Percentiles rank a stretch among this genome's conserved stretches.
Conservation (phyloP, 2,329 filamentous ascomycete species). For the Thelonectria olida region DNA sequence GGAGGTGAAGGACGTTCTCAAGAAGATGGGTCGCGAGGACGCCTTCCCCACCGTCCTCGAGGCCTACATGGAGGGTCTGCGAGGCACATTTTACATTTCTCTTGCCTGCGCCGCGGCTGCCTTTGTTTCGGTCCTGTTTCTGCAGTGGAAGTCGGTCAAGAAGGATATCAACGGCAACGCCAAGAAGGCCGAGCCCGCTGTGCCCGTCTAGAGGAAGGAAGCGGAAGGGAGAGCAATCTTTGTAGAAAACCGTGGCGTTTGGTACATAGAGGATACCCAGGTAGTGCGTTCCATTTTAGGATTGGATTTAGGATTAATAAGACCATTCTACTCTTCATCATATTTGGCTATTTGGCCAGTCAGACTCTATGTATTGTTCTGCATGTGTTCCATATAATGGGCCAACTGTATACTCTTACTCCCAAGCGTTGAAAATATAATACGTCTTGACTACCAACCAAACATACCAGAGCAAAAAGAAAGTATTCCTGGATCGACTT, state of each 20-base stretch:
- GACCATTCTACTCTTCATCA: background rate
- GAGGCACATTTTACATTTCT: constrained; percentile 62
- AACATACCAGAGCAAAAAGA: too few species aligned
- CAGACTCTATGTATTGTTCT: too few species aligned
- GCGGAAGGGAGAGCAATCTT: background rate
- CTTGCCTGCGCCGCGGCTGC: constrained; percentile 57
- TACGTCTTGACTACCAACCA: too few species aligned
- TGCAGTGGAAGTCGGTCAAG: constrained; percentile 66
- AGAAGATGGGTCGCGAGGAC: constrained; percentile 50
- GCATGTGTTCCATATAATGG: too few species aligned
- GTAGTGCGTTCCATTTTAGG: background rate
- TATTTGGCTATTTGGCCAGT: too few species aligned
- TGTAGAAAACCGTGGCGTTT: constrained; percentile 28
- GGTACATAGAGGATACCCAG: constrained; percentile 37
- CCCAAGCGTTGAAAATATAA: too few species aligned
- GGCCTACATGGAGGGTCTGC: constrained; percentile 60
- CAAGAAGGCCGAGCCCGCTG: constrained; percentile 38
- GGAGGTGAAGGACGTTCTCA: constrained; percentile 56
- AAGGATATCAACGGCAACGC: constrained; percentile 45
- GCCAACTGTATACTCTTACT: too few species aligned
- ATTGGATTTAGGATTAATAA: background rate
- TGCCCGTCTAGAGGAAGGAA: constrained; percentile 31
- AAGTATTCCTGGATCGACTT: too few species aligned
- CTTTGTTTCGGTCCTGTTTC: constrained; percentile 53
- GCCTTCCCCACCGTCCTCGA: constrained; percentile 53